Percentiles rank a stretch among this genome's conserved stretches.
phyloP scores from a whole-genome alignment of 768 basidiomycete genomes.

The Leccinum aurantiacum region DNA sequence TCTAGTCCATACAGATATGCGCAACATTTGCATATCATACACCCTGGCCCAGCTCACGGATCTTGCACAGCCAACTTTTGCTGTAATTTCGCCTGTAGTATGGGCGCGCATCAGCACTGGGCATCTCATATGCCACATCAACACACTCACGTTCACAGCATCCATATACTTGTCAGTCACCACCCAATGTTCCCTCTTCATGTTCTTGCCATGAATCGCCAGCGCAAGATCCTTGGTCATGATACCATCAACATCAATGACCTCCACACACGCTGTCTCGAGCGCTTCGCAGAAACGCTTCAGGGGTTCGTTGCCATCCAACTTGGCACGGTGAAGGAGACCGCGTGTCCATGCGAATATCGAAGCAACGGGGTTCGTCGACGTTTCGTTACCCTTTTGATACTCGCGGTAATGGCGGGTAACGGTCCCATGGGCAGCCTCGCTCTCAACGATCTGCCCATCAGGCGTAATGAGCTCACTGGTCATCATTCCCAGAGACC shows the following conservation, averaged over 20 bases:
- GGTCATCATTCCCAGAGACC: conserved; percentile 97
- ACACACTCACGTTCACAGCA: conserved; percentile 73
- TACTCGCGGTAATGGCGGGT: conserved; percentile 97
- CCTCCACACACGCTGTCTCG: conserved; percentile 86
- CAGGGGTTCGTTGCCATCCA: conserved; percentile 80
- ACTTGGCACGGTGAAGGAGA: conserved; percentile 86
- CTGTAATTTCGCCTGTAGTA: conserved; percentile 42
- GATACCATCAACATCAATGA: conserved; percentile 84
- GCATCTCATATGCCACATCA: not conserved
- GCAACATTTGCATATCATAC: conserved; percentile 15
- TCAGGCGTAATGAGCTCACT: conserved; percentile 94
- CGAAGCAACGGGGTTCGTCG: conserved; percentile 97
- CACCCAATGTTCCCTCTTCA: conserved; percentile 98
- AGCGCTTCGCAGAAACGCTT: conserved; percentile 73
- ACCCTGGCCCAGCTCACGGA: conserved; percentile 16
- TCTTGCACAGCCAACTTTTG: conserved; percentile 40
- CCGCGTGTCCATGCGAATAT: conserved; percentile 99
- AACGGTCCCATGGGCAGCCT: conserved; percentile 97
- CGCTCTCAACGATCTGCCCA: conserved; percentile 88
- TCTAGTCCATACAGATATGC: conserved; percentile 15
- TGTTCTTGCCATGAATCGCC: conserved; percentile 85
- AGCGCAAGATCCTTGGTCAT: conserved; percentile 99
- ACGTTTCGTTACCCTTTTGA: conserved; percentile 97
- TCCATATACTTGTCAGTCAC: conserved; percentile 93
- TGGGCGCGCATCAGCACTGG: conserved; percentile 14